Evolutionary conservation across 164 flowering plant genomes (phyloP).

Genomic region (Berberis vulgaris): DNA sequence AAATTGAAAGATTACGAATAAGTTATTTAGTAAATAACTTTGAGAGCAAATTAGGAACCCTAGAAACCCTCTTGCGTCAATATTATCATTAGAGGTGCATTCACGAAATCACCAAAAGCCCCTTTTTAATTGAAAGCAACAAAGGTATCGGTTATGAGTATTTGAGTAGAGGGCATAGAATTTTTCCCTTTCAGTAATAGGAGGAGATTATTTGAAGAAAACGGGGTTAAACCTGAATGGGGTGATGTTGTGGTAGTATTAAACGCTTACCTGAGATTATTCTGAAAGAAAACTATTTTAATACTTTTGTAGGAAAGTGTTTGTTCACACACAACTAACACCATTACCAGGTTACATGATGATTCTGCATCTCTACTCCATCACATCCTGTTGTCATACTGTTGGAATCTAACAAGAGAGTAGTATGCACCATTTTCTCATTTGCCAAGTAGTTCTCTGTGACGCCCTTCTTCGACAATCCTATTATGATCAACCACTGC

Average conservation of each 20-base stretch:
- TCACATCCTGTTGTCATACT: background rate
- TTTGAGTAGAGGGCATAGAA: background rate
- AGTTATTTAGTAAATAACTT: no score
- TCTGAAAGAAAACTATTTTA: no score
- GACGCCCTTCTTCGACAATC: slow-evolving; percentile 26
- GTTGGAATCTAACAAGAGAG: slow-evolving; percentile 19
- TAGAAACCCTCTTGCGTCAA: no score
- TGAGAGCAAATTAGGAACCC: no score
- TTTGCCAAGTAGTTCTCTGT: slow-evolving; percentile 18
- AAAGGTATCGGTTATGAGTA: background rate
- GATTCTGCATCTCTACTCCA: background rate
- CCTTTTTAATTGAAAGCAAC: background rate
- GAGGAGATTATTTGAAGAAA: background rate
- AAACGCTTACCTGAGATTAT: no score
- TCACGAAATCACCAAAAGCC: background rate
- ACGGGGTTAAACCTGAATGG: no score
- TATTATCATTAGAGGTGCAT: background rate
- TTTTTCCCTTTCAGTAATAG: background rate
- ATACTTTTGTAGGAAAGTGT: no score
- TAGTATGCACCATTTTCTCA: slow-evolving; percentile 19
- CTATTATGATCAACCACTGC: slow-evolving; percentile 27
- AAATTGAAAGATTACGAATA: no score
- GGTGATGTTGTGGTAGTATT: no score
- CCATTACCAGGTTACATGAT: background rate
- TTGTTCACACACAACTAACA: background rate